Conservation (phyloP, 2,329 filamentous ascomycete genomes). For the Monilinia fructigena region DNA sequence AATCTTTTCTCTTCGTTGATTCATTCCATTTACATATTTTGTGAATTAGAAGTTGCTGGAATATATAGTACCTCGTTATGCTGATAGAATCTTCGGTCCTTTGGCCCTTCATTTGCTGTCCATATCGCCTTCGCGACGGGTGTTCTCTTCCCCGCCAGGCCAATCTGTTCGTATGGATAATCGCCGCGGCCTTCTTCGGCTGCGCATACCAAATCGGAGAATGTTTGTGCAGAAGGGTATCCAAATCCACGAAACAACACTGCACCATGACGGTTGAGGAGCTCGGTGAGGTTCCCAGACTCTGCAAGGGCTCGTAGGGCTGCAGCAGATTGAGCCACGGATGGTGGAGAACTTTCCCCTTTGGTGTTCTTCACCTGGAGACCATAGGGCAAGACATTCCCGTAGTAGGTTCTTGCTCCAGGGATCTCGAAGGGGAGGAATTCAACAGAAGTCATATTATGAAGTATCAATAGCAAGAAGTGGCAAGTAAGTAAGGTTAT, state of each 20-base stretch:
- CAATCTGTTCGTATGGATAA: neutral
- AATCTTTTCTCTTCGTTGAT: neutral
- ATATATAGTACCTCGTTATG: neutral
- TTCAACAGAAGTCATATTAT: neutral
- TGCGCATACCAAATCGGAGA: neutral
- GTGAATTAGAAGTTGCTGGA: neutral
- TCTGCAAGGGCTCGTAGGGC: neutral
- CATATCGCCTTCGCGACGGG: neutral
- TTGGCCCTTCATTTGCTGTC: neutral
- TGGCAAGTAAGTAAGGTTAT: neutral
- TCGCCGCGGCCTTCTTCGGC: neutral
- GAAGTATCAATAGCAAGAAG: neutral
- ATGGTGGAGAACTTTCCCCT: neutral
- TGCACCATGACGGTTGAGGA: neutral
- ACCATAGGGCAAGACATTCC: neutral
- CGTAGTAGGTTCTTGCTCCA: neutral
- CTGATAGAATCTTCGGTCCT: neutral
- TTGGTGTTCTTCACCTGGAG: neutral
- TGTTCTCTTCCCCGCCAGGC: no score
- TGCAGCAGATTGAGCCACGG: neutral
- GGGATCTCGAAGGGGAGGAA: neutral
- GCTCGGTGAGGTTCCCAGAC: neutral
- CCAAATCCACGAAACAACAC: neutral
- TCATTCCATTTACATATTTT: neutral
- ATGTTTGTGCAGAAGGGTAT: neutral